A percentile compares a stretch with the other conserved stretches of the same genome.
phyloP scores from a whole-genome alignment of 345 rosid genomes.

The Heritiera littoralis region DNA sequence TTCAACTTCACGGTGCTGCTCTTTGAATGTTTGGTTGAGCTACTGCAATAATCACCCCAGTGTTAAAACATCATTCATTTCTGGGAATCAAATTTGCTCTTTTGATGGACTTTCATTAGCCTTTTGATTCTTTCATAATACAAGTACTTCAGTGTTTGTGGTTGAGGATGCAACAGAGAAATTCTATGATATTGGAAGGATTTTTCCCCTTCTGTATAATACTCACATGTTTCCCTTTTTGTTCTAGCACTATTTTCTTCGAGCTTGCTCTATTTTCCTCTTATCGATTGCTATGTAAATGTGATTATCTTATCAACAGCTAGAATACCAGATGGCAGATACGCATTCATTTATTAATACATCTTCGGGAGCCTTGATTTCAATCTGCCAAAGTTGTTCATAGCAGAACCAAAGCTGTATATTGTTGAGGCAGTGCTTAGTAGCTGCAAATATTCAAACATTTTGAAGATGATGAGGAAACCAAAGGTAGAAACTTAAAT shows the following conservation, averaged over 20 bases:
- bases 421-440: too few species aligned
- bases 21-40: slow-evolving; percentile 34
- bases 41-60: slow-evolving; percentile 35
- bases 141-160: background rate
- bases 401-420: too few species aligned
- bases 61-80: background rate
- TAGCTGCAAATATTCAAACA: too few species aligned
- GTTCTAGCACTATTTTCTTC: too few species aligned
- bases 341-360: too few species aligned
- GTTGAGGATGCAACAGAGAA: background rate
- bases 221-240: too few species aligned
- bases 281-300: too few species aligned
- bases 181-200: background rate
- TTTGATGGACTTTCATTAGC: background rate
- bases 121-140: background rate
- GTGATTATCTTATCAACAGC: background rate
- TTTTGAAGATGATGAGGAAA: background rate
- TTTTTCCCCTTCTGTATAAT: background rate
- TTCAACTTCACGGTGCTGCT: slow-evolving; percentile 21
- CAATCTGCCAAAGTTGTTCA: too few species aligned
- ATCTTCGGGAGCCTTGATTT: too few species aligned
- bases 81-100: slow-evolving; percentile 13
- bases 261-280: too few species aligned
- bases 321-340: background rate
- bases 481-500: slow-evolving; percentile 9